phyloP scores from a whole-genome alignment of 1,284 basidiomycete genomes.

The Rhodotorula sp. region DNA sequence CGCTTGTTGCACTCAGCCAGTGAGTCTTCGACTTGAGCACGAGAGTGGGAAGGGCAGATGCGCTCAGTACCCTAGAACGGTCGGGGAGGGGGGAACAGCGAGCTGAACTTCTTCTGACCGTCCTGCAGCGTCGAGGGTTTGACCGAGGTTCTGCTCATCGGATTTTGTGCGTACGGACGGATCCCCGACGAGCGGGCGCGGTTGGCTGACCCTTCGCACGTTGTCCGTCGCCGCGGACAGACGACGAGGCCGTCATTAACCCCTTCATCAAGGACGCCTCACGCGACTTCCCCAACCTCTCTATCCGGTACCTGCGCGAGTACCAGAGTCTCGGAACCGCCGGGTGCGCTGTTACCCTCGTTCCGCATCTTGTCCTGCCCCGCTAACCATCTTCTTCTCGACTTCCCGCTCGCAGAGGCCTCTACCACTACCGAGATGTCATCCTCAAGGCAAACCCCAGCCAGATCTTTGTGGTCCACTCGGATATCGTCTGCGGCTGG shows the following conservation, averaged over 20 bases:
- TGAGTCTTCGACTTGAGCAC: not conserved
- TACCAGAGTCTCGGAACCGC: slow-evolving; percentile 55
- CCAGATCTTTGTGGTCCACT: slow-evolving; percentile 56
- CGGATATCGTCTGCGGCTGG: slow-evolving; percentile 54
- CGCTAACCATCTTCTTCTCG: not conserved
- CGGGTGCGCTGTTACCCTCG: slow-evolving; percentile 44
- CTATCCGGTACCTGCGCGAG: slow-evolving; percentile 54
- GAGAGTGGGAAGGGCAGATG: no score
- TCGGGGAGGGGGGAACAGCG: not conserved
- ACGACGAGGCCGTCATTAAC: slow-evolving; percentile 54
- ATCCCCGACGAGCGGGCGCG: not conserved
- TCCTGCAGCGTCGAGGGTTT: slow-evolving; percentile 48
- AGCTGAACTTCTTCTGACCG: not conserved
- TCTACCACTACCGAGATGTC: slow-evolving; percentile 51
- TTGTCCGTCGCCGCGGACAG: not conserved
- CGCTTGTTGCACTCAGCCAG: slow-evolving; percentile 53
- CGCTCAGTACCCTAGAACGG: no score
- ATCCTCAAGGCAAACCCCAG: slow-evolving; percentile 53
- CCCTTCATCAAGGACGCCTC: slow-evolving; percentile 54
- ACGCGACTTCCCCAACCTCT: slow-evolving; percentile 54
- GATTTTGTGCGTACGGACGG: slow-evolving; percentile 48
- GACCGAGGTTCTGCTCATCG: slow-evolving; percentile 54
- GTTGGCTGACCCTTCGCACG: not conserved
- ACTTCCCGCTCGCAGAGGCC: slow-evolving; percentile 22
- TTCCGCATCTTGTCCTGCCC: slow-evolving; percentile 48